A percentile compares a stretch with the other conserved stretches of the same genome.
These are phyloP conservation scores for Omphalea diandra DNA, from an alignment of 441 rosid genomes.

Conservation along the genomic window DNA sequence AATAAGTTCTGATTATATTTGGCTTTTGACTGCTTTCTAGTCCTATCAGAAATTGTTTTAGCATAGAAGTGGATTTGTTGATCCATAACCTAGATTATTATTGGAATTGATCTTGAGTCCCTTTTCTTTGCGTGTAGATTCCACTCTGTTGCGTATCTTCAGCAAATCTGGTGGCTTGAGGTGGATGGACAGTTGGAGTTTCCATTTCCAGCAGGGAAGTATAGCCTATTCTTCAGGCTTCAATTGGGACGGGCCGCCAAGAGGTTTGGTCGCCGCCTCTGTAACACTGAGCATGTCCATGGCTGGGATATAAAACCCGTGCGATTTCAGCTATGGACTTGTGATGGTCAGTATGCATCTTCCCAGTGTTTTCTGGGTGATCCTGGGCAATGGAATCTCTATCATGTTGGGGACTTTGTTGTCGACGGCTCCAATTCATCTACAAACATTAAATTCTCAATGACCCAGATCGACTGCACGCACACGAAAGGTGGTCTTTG, in stretches of 20 bases:
- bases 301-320: conserved; percentile 93
- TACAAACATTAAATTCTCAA: conserved; percentile 60
- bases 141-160: conserved; percentile 74
- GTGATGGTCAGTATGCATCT: conserved; percentile 68
- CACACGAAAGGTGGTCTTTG: conserved; percentile 92
- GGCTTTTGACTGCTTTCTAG: too few species aligned
- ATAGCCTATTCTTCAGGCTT: conserved; percentile 81
- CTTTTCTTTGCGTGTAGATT: conserved; percentile 49
- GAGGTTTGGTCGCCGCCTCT: conserved; percentile 66
- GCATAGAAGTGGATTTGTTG: conserved; percentile 4
- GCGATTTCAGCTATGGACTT: conserved; percentile 83
- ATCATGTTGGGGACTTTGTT: conserved; percentile 72
- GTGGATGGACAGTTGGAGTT: conserved; percentile 83
- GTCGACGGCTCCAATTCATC: conserved; percentile 39
- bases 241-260: conserved; percentile 59
- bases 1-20: too few species aligned
- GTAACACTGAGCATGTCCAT: conserved; percentile 71
- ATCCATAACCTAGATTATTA: neutral
- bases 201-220: conserved; percentile 76
- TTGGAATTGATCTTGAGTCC: conserved; percentile 19
- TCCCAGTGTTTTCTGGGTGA: conserved; percentile 65
- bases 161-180: conserved; percentile 98
- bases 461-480: conserved; percentile 91
- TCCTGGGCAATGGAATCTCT: conserved; percentile 68
- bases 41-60: too few species aligned